These are phyloP conservation scores for Curvularia eragrostidis DNA, from an alignment of 2,329 filamentous ascomycete species.

Conservation along the genomic window DNA sequence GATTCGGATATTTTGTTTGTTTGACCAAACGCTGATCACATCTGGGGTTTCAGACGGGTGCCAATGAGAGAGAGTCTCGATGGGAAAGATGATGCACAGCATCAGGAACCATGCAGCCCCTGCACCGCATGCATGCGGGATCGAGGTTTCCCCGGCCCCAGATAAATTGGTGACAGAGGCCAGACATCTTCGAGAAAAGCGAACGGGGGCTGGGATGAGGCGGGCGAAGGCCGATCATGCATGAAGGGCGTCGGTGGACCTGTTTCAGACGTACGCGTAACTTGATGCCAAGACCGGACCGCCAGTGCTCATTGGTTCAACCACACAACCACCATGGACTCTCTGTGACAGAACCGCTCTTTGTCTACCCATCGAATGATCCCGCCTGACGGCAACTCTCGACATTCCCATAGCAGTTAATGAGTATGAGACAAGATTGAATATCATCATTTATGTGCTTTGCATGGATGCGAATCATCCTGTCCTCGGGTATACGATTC, in stretches of 20 bases:
- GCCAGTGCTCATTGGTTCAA: conserved; percentile 14
- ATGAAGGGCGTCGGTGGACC: conserved; percentile 19
- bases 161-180: conserved; percentile 15
- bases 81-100: neutral
- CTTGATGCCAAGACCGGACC: conserved; percentile 10
- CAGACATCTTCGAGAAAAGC: conserved; percentile 11
- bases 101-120: conserved; percentile 1
- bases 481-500: neutral
- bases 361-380: conserved; percentile 7
- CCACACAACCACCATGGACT: conserved; percentile 6
- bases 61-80: conserved; percentile 7
- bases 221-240: conserved; percentile 4
- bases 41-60: conserved; percentile 16
- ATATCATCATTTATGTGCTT: neutral
- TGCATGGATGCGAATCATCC: neutral
- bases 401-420: neutral
- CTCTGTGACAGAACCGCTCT: conserved; percentile 15
- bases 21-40: conserved; percentile 17
- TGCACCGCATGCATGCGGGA: conserved; percentile 1
- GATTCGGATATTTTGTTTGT: conserved; percentile 6
- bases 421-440: neutral
- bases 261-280: conserved; percentile 24
- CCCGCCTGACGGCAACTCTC: neutral
- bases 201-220: conserved; percentile 9
- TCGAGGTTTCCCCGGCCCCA: conserved; percentile 9